Evolutionary conservation across 768 basidiomycete genomes (phyloP).

Genomic region (Neoboletus brunneissimus): DNA sequence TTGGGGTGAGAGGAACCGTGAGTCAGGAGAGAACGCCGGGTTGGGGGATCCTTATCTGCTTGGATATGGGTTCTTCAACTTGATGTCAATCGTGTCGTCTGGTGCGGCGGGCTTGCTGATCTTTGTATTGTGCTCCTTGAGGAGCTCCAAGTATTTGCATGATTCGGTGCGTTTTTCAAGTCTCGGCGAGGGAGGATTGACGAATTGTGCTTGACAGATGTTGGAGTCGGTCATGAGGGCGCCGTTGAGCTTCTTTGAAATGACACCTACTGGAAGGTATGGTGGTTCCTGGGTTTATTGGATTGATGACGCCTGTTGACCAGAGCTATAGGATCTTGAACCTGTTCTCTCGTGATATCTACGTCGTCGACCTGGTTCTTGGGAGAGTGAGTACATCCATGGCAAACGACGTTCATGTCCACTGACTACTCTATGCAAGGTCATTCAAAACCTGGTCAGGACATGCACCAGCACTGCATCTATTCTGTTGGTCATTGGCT

Average conservation of each 20-base stretch:
- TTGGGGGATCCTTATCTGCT: conserved; percentile 55
- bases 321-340: conserved; percentile 65
- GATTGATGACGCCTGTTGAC: background rate
- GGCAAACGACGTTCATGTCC: background rate
- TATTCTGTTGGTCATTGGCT: conserved; percentile 70
- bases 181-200: background rate
- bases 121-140: conserved; percentile 73
- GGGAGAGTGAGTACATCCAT: conserved; percentile 44
- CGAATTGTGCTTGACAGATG: conserved; percentile 51
- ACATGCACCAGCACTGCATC: conserved; percentile 58
- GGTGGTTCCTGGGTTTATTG: conserved; percentile 6
- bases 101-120: conserved; percentile 61
- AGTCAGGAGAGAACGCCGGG: conserved; percentile 53
- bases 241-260: conserved; percentile 86
- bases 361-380: conserved; percentile 82
- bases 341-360: conserved; percentile 86
- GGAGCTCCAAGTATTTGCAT: conserved; percentile 73
- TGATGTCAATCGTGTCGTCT: conserved; percentile 52
- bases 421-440: conserved; percentile 21
- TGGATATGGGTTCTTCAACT: conserved; percentile 65
- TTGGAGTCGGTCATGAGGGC: conserved; percentile 75
- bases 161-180: conserved; percentile 52
- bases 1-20: conserved; percentile 80
- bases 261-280: conserved; percentile 81
- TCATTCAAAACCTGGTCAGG: conserved; percentile 68